phyloP scores from a whole-genome alignment of 164 flowering plant genomes.

The Sextonia rubra region DNA sequence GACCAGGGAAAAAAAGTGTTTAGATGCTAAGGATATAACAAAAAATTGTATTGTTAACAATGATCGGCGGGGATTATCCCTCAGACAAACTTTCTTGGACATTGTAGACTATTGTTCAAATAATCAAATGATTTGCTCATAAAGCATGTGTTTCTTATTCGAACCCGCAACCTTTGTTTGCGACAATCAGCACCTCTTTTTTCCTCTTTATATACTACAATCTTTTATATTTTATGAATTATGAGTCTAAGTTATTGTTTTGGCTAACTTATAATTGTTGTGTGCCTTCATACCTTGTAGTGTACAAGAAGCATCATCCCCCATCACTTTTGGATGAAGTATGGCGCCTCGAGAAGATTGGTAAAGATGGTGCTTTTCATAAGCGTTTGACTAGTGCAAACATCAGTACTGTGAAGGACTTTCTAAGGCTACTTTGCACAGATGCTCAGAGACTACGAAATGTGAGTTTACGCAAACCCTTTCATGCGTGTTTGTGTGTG shows the following conservation, averaged over 20 bases:
- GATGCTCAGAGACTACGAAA: conserved; percentile 53
- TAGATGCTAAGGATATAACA: no score
- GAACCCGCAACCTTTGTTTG: no score
- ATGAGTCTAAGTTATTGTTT: not conserved
- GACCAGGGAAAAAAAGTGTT: no score
- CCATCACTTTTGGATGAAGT: conserved; percentile 72
- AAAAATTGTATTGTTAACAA: no score
- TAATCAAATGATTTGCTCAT: no score
- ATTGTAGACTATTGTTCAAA: no score
- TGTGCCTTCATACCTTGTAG: conserved; percentile 29
- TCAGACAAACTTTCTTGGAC: no score
- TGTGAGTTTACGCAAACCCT: conserved; percentile 24
- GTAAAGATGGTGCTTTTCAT: conserved; percentile 81
- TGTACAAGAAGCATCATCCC: conserved; percentile 81
- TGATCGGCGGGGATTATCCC: no score
- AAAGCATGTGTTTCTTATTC: no score
- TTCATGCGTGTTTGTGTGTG: not conserved
- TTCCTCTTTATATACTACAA: no score
- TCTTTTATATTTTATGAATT: not conserved
- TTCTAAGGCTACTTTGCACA: conserved; percentile 40
- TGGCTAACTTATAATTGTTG: not conserved
- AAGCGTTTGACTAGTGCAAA: conserved; percentile 47
- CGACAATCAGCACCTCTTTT: no score
- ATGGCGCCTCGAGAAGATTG: conserved; percentile 85
- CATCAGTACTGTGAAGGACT: conserved; percentile 59